Conservation (phyloP, 78 protist species). For the Abeoforma whisleri region DNA sequence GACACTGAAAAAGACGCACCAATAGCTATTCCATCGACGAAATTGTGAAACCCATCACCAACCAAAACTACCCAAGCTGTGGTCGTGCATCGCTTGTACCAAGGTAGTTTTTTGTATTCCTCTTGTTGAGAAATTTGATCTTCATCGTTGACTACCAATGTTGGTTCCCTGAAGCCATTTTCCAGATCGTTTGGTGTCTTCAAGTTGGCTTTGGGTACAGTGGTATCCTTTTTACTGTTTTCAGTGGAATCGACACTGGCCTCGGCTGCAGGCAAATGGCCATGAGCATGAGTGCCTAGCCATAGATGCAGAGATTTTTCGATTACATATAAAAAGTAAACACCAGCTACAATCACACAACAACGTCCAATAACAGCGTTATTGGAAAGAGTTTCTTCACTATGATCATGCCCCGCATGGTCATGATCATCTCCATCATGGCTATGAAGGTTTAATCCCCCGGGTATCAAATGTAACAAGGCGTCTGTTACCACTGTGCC, state of each 20-base stretch:
- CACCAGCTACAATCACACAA: background rate
- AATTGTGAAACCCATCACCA: conserved; percentile 40
- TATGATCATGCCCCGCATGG: conserved; percentile 11
- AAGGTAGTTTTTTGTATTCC: conserved; percentile 14
- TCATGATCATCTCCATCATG: background rate
- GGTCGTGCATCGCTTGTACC: background rate
- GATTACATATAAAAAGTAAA: background rate
- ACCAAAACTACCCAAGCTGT: conserved; percentile 24
- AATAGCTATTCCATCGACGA: conserved; percentile 39
- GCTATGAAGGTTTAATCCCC: conserved; percentile 1
- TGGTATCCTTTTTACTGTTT: no score
- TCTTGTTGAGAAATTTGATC: no score
- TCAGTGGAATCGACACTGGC: no score
- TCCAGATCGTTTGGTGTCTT: no score
- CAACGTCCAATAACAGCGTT: background rate
- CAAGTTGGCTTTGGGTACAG: no score
- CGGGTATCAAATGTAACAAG: conserved; percentile 34
- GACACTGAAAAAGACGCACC: conserved; percentile 13
- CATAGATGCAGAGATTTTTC: no score
- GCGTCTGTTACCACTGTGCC: conserved; percentile 30
- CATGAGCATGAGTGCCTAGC: no score
- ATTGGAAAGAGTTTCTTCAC: background rate
- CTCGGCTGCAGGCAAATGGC: no score
- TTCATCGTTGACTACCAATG: no score
- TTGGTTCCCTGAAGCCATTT: no score